Evolutionary conservation across 495 filamentous ascomycete species (phyloP), one percentile per base, ranked within the genome.

Genomic region (Trichoderma reesei): DNA sequence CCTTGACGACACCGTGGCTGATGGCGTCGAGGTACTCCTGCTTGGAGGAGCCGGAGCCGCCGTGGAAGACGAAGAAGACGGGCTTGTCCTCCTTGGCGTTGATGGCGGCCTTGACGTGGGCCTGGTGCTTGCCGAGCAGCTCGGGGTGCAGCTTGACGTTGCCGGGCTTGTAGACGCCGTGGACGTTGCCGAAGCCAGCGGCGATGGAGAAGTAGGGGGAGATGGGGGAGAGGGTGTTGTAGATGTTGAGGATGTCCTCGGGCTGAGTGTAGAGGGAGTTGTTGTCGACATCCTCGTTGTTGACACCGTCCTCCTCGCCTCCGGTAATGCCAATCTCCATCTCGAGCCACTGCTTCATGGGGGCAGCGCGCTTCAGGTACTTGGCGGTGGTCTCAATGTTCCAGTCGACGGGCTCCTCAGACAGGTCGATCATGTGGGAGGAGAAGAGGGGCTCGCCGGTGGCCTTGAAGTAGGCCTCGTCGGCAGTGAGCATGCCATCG

Each of bases 41-140:
- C 83, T 96, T 95, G 73, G 84, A 81, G 61, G 88, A 92, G 65
- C 94, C 95, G 63, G 89, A 93, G 67, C 94, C 94, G 69, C 95
- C 95, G 82, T 99, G 94, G 86, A 99, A 99, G 75, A 99, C 94
- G 75, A 99, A 88, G 85, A 95, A 97, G 71, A 97, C 87, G 64
- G 95, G 94, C 86, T 96, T 96, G 71, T 88, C 81, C 66, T 90
- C 86, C 65, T 79, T 76, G 68, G 82, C 67, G 34, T 65, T 67
- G 16, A 80, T 70, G 82, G 92, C 79, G 80, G 92, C 85, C 76
- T 88, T 85, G 71, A 96, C 91, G 75, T 88, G 90, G 67, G 81
- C 82, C 80, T 99, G 94, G 84, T 99, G 95, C 85, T 96, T 94
- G 72, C 82, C 82, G 65, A 99, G 87, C 39, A 98, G 85, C 79